Percentiles rank a stretch among this genome's conserved stretches.
Conservation (phyloP, 495 filamentous ascomycete species). For the Elasticomyces elasticus region DNA sequence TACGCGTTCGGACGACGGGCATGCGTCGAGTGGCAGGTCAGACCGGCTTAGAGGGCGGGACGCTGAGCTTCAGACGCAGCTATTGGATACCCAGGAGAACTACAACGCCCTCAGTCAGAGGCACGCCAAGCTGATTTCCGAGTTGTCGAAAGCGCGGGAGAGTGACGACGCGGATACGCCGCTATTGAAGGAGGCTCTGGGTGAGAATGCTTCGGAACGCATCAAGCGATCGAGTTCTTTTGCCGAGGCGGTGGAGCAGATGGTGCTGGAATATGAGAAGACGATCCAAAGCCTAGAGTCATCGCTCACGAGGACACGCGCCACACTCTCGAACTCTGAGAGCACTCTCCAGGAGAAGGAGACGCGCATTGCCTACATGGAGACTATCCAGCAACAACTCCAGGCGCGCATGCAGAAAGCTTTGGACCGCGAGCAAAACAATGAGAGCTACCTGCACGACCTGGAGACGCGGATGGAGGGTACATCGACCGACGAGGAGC, state of each 20-base stretch:
- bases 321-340: slow-evolving; percentile 73
- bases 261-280: slow-evolving; percentile 96
- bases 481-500: slow-evolving; percentile 84
- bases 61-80: slow-evolving; percentile 83
- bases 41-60: slow-evolving; percentile 74
- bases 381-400: slow-evolving; percentile 84
- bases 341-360: slow-evolving; percentile 84
- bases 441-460: slow-evolving; percentile 84
- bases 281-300: slow-evolving; percentile 91
- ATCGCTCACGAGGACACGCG: slow-evolving; percentile 79
- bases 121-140: slow-evolving; percentile 89
- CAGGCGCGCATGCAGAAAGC: slow-evolving; percentile 81
- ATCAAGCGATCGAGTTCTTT: slow-evolving; percentile 91
- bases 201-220: slow-evolving; percentile 75
- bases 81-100: slow-evolving; percentile 88
- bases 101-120: slow-evolving; percentile 82
- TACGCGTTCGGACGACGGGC: slow-evolving; percentile 44
- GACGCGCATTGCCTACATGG: slow-evolving; percentile 79
- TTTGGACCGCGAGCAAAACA: slow-evolving; percentile 77
- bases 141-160: slow-evolving; percentile 78
- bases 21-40: slow-evolving; percentile 34
- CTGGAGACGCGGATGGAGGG: slow-evolving; percentile 82
- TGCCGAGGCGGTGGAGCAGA: slow-evolving; percentile 86
- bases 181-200: slow-evolving; percentile 46
- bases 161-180: slow-evolving; percentile 43